Percentiles rank a stretch among this genome's conserved stretches.
Evolutionary conservation across 768 basidiomycete genomes (phyloP).

Genomic region (Lentinula sp.): DNA sequence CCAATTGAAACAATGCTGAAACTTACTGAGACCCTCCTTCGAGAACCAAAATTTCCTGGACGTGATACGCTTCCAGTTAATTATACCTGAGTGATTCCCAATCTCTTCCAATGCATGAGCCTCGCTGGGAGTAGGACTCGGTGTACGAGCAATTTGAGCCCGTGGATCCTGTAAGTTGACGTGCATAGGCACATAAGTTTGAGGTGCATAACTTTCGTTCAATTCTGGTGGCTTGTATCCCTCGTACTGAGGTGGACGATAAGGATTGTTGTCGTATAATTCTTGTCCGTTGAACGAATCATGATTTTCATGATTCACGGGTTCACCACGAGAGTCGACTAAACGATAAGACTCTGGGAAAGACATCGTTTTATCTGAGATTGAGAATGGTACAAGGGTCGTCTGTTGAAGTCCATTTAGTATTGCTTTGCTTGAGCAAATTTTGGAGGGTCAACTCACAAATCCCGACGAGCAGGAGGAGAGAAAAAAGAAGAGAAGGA

Average conservation of each 20-base stretch:
- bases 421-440: background rate
- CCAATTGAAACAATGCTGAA: background rate
- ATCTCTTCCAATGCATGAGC: conserved; percentile 14
- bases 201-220: background rate
- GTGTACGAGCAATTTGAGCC: conserved; percentile 18
- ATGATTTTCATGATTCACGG: background rate
- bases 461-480: background rate
- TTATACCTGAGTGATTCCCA: background rate
- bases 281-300: background rate
- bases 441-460: background rate
- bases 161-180: background rate
- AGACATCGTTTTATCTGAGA: background rate
- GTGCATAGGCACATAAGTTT: background rate
- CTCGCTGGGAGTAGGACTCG: conserved; percentile 32
- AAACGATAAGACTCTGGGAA: background rate
- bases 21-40: background rate
- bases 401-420: background rate
- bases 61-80: background rate
- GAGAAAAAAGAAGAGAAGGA: background rate
- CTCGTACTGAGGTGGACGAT: background rate
- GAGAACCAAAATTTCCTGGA: background rate
- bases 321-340: background rate
- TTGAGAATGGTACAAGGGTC: background rate
- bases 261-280: background rate
- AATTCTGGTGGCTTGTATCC: background rate